These are phyloP conservation scores for Chaetomium olivaceum DNA, from an alignment of 2,329 filamentous ascomycete species.

Conservation along the genomic window DNA sequence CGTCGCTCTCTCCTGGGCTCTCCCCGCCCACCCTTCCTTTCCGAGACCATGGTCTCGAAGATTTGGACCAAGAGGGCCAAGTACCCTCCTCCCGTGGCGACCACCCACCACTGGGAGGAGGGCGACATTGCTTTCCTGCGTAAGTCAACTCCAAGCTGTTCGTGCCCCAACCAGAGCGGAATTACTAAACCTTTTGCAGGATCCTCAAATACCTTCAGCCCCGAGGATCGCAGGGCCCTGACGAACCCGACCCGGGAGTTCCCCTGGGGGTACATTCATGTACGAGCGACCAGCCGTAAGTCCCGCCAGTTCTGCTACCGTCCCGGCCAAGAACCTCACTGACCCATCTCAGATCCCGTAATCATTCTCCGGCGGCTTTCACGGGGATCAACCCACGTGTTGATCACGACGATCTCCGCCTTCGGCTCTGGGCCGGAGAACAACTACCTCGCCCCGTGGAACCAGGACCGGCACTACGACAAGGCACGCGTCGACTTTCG, in stretches of 20 bases:
- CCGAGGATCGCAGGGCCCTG: background rate
- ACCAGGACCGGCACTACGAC: background rate
- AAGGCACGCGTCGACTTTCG: constrained; percentile 8
- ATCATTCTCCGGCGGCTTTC: constrained; percentile 5
- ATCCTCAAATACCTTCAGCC: background rate
- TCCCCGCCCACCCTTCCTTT: background rate
- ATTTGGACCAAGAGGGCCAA: background rate
- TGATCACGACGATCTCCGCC: constrained; percentile 16
- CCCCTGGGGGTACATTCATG: background rate
- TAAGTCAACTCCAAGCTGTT: background rate
- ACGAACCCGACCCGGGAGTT: background rate
- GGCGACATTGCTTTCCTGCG: constrained; percentile 4
- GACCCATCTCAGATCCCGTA: constrained; percentile 6
- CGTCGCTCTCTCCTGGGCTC: background rate
- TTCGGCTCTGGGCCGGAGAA: background rate
- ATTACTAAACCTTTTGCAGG: background rate
- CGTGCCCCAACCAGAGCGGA: too few species aligned
- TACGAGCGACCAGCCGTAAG: background rate
- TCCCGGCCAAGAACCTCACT: background rate
- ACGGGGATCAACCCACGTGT: constrained; percentile 2
- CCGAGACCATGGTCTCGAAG: background rate
- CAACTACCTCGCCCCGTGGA: background rate
- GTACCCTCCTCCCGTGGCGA: background rate
- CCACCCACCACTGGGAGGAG: background rate
- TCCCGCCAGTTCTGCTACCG: background rate